Percentiles rank a stretch among this genome's conserved stretches.
phyloP scores from a whole-genome alignment of 768 basidiomycete species.

The Lactarius trivialis region DNA sequence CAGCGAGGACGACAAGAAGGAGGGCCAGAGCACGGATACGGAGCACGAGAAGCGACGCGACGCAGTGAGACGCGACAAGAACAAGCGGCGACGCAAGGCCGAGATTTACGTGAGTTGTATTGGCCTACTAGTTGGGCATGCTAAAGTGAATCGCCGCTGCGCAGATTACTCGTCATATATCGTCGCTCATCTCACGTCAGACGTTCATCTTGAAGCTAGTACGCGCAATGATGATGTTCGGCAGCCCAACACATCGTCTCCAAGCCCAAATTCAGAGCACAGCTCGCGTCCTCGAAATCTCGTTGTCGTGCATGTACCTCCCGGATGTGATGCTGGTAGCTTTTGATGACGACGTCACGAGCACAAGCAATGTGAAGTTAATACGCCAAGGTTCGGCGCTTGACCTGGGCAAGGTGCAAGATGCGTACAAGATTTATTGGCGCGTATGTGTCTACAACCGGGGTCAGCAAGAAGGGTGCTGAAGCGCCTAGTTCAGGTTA shows the following conservation, averaged over 20 bases:
- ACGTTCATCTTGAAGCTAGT: slow-evolving; percentile 81
- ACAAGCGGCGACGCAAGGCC: slow-evolving; percentile 45
- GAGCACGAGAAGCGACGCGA: slow-evolving; percentile 21
- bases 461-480: background rate
- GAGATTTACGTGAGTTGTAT: slow-evolving; percentile 61
- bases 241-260: slow-evolving; percentile 75
- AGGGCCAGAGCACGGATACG: slow-evolving; percentile 21
- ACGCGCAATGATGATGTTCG: slow-evolving; percentile 86
- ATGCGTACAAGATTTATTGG: slow-evolving; percentile 70
- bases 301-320: slow-evolving; percentile 67
- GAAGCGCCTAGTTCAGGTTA: slow-evolving; percentile 44
- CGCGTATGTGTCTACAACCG: slow-evolving; percentile 36
- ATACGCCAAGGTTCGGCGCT: slow-evolving; percentile 65
- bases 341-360: slow-evolving; percentile 74
- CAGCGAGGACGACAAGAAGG: slow-evolving; percentile 28
- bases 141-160: background rate
- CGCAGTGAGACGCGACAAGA: slow-evolving; percentile 35
- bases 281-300: slow-evolving; percentile 70
- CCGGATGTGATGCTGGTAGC: slow-evolving; percentile 73
- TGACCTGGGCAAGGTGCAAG: slow-evolving; percentile 70
- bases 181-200: slow-evolving; percentile 73
- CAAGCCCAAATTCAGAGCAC: slow-evolving; percentile 78
- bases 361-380: slow-evolving; percentile 76
- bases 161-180: slow-evolving; percentile 78
- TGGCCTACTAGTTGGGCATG: background rate